Percentiles rank a stretch among this genome's conserved stretches.
phyloP scores from a whole-genome alignment of 129 eudicot species.

The Kitagawia praeruptora region DNA sequence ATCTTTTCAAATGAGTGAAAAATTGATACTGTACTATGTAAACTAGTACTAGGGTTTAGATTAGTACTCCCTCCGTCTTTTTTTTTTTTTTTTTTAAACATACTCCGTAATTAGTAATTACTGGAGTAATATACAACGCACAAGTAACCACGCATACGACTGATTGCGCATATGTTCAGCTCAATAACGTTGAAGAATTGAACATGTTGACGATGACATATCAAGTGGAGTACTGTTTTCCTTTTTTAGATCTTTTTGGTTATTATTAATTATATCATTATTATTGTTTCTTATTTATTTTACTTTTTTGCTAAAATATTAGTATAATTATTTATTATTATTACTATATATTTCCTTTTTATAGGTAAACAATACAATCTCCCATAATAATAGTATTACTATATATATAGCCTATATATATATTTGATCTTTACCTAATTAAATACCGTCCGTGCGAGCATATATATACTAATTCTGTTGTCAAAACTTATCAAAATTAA shows the following conservation, averaged over 20 bases:
- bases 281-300: not conserved
- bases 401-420: no score
- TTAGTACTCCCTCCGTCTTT: no score
- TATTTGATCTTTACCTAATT: not conserved
- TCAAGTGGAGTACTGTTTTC: not conserved
- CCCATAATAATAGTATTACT: not conserved
- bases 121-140: not conserved
- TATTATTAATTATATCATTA: no score
- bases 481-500: not conserved
- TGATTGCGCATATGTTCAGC: not conserved
- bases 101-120: no score
- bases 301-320: not conserved
- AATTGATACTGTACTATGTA: no score
- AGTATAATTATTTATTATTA: not conserved
- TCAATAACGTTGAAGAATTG: not conserved
- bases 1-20: no score
- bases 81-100: no score
- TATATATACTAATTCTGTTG: not conserved
- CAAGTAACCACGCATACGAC: not conserved
- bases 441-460: not conserved
- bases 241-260: not conserved
- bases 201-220: not conserved
- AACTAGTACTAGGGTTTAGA: not conserved
- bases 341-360: not conserved
- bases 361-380: not conserved